Evolutionary conservation across 2,329 filamentous ascomycete genomes (phyloP).

Genomic region (Aspergillus hiratsukae): DNA sequence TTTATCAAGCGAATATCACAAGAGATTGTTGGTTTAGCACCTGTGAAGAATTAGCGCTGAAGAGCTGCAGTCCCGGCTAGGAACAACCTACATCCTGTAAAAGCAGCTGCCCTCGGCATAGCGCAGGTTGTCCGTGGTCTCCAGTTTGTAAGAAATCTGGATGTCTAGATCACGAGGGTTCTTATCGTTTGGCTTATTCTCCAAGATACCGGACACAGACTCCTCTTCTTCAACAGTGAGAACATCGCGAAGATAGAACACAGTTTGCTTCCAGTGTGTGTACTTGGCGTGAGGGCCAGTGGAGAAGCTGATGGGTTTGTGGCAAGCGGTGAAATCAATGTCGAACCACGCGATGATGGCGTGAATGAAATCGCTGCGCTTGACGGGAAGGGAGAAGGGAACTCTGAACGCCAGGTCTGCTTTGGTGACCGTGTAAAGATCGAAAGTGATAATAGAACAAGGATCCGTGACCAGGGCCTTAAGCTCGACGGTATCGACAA

Average conservation of each 20-base stretch:
- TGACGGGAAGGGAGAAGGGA: conserved; percentile 69
- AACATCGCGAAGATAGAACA: conserved; percentile 94
- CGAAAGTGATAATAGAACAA: conserved; percentile 75
- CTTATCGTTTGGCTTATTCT: conserved; percentile 85
- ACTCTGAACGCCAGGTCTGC: conserved; percentile 79
- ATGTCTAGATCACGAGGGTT: conserved; percentile 96
- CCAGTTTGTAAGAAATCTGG: conserved; percentile 73
- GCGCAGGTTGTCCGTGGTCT: conserved; percentile 69
- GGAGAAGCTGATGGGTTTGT: conserved; percentile 95
- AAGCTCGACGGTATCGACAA: conserved; percentile 96
- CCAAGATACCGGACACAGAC: conserved; percentile 66
- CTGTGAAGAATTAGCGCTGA: conserved; percentile 25
- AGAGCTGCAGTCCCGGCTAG: not conserved
- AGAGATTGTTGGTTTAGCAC: conserved; percentile 23
- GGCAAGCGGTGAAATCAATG: conserved; percentile 96
- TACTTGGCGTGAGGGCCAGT: conserved; percentile 98
- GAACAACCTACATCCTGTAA: conserved; percentile 63
- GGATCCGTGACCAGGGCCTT: conserved; percentile 97
- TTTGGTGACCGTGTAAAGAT: conserved; percentile 84
- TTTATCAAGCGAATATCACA: conserved; percentile 3
- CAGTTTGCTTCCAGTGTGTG: conserved; percentile 99
- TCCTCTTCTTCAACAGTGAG: conserved; percentile 88
- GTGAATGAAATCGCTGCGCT: conserved; percentile 91
- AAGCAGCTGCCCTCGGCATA: conserved; percentile 64
- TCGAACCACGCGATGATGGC: conserved; percentile 98